Evolutionary conservation across 2,329 filamentous ascomycete genomes (phyloP).

Genomic region (Massarina eburnea): DNA sequence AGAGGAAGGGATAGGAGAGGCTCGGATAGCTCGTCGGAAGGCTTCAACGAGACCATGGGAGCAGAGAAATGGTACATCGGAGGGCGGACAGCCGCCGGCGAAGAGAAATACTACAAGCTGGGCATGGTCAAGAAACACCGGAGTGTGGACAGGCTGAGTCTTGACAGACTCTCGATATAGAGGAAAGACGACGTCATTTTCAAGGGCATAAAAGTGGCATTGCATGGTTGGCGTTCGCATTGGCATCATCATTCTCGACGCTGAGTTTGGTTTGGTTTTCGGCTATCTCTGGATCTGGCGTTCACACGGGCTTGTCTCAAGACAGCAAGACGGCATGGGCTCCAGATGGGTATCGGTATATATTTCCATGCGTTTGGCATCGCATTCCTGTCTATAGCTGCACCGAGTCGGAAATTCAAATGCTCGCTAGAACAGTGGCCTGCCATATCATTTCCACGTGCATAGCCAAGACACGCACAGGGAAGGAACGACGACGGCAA

Average conservation of each 20-base stretch:
- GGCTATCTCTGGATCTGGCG: not conserved
- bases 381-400: not conserved
- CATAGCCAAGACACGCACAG: not conserved
- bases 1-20: slow-evolving; percentile 57
- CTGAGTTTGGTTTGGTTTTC: not conserved
- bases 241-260: slow-evolving; percentile 9
- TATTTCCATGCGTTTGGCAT: not conserved
- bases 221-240: slow-evolving; percentile 34
- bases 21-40: slow-evolving; percentile 74
- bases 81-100: slow-evolving; percentile 72
- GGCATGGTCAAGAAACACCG: slow-evolving; percentile 72
- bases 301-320: slow-evolving; percentile 1
- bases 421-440: too few species aligned
- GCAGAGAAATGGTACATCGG: slow-evolving; percentile 83
- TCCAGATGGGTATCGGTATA: too few species aligned
- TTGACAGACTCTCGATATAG: slow-evolving; percentile 74
- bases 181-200: slow-evolving; percentile 25
- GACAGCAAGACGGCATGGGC: not conserved
- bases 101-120: slow-evolving; percentile 79
- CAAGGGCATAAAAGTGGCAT: slow-evolving; percentile 10
- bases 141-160: slow-evolving; percentile 73
- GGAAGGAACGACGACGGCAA: too few species aligned
- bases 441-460: not conserved
- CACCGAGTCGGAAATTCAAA: not conserved
- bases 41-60: slow-evolving; percentile 71